These are phyloP conservation scores for Phytophthora kernoviae DNA, from an alignment of 352 stramenopile genomes.

Conservation along the genomic window DNA sequence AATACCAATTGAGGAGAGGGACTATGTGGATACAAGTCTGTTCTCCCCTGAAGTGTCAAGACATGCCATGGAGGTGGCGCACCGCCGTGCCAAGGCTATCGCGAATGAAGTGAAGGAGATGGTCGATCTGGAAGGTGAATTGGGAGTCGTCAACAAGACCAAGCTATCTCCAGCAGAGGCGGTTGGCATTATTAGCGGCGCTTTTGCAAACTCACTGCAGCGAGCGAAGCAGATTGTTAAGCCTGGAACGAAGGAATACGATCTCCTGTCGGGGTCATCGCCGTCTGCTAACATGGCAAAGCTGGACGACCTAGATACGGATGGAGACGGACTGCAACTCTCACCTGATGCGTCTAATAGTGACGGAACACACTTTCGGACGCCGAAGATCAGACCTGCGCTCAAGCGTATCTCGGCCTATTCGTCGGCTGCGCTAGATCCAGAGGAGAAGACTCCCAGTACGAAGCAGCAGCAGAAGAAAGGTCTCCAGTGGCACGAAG, in stretches of 20 bases:
- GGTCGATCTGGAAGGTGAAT: conserved; percentile 46
- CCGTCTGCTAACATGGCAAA: conserved; percentile 51
- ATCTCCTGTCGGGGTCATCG: conserved; percentile 60
- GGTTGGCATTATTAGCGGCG: conserved; percentile 61
- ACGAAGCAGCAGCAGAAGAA: conserved; percentile 50
- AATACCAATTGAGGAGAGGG: conserved; percentile 46
- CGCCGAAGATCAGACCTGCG: conserved; percentile 52
- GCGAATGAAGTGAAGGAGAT: conserved; percentile 82
- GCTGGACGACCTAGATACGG: conserved; percentile 76
- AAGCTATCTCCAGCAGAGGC: conserved; percentile 70
- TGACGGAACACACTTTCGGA: conserved; percentile 66
- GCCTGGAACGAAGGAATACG: conserved; percentile 66
- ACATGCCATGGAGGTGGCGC: conserved; percentile 83
- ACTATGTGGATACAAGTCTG: conserved; percentile 80
- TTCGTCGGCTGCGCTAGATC: conserved; percentile 44
- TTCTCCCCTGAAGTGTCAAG: conserved; percentile 85
- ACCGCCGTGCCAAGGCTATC: conserved; percentile 72
- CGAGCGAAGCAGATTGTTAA: conserved; percentile 67
- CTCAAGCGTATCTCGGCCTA: conserved; percentile 86
- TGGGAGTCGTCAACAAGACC: conserved; percentile 13
- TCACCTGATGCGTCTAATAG: conserved; percentile 66
- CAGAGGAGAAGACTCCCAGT: conserved; percentile 37
- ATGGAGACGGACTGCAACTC: conserved; percentile 84
- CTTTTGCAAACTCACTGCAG: conserved; percentile 66
- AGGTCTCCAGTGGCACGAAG: conserved; percentile 71